A percentile compares a stretch with the other conserved stretches of the same genome.
These are phyloP conservation scores for Orbilia oligospora DNA, from an alignment of 2,329 filamentous ascomycete species.

Conservation along the genomic window DNA sequence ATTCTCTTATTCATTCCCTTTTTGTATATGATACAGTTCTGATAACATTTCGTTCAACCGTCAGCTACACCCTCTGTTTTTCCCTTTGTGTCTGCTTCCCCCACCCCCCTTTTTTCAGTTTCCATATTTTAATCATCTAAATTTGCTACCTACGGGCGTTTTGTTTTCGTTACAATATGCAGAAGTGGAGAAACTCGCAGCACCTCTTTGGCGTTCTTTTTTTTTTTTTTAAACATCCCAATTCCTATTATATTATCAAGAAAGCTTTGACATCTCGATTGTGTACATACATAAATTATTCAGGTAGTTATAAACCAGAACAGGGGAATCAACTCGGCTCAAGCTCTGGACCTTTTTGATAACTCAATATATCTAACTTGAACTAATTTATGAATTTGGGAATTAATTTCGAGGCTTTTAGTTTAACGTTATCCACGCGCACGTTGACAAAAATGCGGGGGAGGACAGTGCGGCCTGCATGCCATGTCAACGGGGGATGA, in stretches of 20 bases:
- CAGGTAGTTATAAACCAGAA: too few relatives aligned
- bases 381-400: too few relatives aligned
- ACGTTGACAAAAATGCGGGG: neutral
- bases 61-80: neutral
- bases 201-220: slow-evolving; percentile 17
- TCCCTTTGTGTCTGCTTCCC: slow-evolving; percentile 5
- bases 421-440: too few relatives aligned
- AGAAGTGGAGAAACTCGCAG: neutral
- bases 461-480: too few relatives aligned
- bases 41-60: neutral
- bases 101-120: neutral
- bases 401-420: too few relatives aligned
- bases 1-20: slow-evolving; percentile 21
- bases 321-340: too few relatives aligned
- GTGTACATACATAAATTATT: slow-evolving; percentile 16
- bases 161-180: slow-evolving; percentile 5
- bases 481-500: neutral
- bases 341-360: too few relatives aligned
- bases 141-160: slow-evolving; percentile 14
- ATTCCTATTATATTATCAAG: neutral
- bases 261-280: neutral
- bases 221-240: neutral
- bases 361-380: neutral
- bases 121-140: slow-evolving; percentile 5
- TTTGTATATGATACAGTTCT: slow-evolving; percentile 33